These are phyloP conservation scores for Cochlearia excelsa DNA, from an alignment of 345 rosid genomes.

Conservation along the genomic window DNA sequence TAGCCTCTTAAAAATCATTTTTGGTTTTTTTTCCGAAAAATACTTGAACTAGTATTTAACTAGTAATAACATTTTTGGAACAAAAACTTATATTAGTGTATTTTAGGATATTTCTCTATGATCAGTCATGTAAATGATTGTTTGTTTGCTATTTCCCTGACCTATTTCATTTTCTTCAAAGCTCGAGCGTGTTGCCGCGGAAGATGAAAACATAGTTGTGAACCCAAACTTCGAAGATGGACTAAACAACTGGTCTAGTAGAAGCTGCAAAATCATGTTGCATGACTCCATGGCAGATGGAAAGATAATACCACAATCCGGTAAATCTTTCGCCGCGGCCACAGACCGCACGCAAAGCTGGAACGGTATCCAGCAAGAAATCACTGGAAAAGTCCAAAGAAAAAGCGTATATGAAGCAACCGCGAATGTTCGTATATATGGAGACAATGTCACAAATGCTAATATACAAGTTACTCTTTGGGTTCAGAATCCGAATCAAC, in stretches of 20 bases:
- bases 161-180: conserved; percentile 19
- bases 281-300: conserved; percentile 79
- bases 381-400: conserved; percentile 61
- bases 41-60: too few relatives aligned
- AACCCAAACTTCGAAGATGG: conserved; percentile 84
- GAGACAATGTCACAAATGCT: conserved; percentile 54
- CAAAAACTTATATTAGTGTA: too few relatives aligned
- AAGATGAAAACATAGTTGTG: conserved; percentile 56
- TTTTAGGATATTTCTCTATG: too few relatives aligned
- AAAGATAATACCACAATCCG: conserved; percentile 61
- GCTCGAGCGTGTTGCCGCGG: conserved; percentile 32
- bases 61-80: too few relatives aligned
- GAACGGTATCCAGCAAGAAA: conserved; percentile 90
- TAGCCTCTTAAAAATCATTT: too few relatives aligned
- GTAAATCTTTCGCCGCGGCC: conserved; percentile 67
- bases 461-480: conserved; percentile 65
- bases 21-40: too few relatives aligned
- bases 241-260: conserved; percentile 76
- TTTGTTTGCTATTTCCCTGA: neutral
- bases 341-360: conserved; percentile 74
- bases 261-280: conserved; percentile 68
- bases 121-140: too few relatives aligned
- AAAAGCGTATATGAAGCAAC: conserved; percentile 65
- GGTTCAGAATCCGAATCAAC: conserved; percentile 63
- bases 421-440: conserved; percentile 66